These are phyloP conservation scores for Sporothrix phasma DNA, from an alignment of 2,329 filamentous ascomycete species.

Conservation along the genomic window DNA sequence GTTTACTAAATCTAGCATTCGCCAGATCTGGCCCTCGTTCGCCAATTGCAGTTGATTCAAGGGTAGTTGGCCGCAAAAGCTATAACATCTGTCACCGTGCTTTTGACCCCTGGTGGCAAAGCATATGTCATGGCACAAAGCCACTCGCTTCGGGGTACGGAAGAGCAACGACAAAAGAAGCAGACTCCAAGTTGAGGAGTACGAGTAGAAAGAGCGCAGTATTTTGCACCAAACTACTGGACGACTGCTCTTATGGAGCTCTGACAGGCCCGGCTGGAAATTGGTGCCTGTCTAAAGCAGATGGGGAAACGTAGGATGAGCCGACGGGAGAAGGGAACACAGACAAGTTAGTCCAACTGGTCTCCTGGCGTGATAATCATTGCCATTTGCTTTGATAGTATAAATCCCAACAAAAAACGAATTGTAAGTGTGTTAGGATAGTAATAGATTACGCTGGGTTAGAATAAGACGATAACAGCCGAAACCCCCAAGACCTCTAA, in stretches of 20 bases:
- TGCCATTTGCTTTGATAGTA: neutral
- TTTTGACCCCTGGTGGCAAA: too few relatives aligned
- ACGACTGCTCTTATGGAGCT: too few relatives aligned
- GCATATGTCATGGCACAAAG: neutral
- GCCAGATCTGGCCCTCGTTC: too few relatives aligned
- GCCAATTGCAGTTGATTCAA: too few relatives aligned
- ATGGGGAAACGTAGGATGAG: neutral
- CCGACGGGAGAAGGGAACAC: neutral
- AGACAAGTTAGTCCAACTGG: neutral
- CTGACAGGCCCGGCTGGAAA: neutral
- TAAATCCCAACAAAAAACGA: neutral
- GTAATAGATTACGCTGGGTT: neutral
- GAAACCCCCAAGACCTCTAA: neutral
- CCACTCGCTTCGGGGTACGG: too few relatives aligned
- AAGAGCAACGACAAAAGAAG: too few relatives aligned
- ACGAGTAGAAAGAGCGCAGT: slow-evolving; percentile 1
- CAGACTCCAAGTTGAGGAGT: too few relatives aligned
- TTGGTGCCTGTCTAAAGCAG: neutral
- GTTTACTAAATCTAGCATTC: too few relatives aligned
- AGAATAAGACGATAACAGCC: neutral
- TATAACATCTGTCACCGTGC: too few relatives aligned
- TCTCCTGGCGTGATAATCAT: neutral
- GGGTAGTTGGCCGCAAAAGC: too few relatives aligned
- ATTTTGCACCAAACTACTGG: too few relatives aligned
- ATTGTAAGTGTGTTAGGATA: neutral